phyloP scores from a whole-genome alignment of 306 rosid genomes.

The Castanea sativa region DNA sequence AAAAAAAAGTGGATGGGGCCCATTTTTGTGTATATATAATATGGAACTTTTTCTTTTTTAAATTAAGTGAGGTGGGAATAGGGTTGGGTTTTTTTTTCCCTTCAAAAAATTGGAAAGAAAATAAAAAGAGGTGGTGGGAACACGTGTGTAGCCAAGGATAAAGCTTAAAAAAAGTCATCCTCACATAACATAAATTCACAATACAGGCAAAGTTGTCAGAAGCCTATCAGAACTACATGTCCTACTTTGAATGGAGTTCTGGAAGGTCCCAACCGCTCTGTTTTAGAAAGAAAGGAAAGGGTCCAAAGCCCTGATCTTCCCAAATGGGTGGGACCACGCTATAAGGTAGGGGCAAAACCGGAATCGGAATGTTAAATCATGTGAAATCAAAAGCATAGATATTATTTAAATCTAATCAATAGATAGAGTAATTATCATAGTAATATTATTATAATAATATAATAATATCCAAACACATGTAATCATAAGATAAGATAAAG shows the following conservation, averaged over 20 bases:
- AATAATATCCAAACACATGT: background rate
- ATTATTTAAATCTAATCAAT: constrained; percentile 13
- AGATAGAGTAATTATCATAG: background rate
- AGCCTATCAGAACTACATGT: constrained; percentile 27
- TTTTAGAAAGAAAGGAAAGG: constrained; percentile 28
- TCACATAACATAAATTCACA: constrained; percentile 18
- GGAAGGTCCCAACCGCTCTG: constrained; percentile 35
- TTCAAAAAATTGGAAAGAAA: constrained; percentile 10
- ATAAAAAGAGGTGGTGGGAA: constrained; percentile 4
- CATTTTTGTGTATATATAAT: no score
- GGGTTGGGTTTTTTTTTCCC: background rate
- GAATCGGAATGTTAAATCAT: background rate
- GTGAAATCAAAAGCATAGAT: constrained; percentile 10
- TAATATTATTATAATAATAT: background rate
- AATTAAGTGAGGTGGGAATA: no score
- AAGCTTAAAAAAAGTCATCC: constrained; percentile 23
- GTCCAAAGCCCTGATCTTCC: constrained; percentile 9
- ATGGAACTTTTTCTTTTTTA: no score
- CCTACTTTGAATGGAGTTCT: constrained; percentile 40
- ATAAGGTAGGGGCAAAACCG: constrained; percentile 22
- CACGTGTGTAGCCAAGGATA: constrained; percentile 39
- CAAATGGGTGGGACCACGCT: constrained; percentile 20
- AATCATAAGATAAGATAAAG: constrained; percentile 19
- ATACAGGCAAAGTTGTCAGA: constrained; percentile 44
- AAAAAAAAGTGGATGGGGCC: background rate